Evolutionary conservation across 2,329 filamentous ascomycete species (phyloP).

Genomic region (Ramichloridium luteum): DNA sequence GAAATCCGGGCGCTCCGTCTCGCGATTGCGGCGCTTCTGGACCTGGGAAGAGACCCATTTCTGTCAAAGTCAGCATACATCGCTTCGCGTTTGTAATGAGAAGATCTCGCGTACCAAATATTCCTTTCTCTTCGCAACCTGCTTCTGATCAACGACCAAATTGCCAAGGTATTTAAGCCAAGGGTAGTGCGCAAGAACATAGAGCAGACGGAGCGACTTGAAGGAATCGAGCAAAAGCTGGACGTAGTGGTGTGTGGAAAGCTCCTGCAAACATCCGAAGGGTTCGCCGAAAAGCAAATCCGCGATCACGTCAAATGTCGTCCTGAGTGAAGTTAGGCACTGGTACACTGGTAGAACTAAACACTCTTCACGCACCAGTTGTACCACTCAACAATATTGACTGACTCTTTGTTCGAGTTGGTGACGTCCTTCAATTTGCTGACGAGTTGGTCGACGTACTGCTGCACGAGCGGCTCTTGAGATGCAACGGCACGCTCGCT

Average conservation of each 20-base stretch:
- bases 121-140: constrained; percentile 13
- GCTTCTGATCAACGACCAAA: constrained; percentile 12
- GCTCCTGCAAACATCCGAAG: constrained; percentile 19
- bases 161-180: constrained; percentile 12
- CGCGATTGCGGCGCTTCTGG: constrained; percentile 17
- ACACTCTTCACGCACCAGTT: too few relatives aligned
- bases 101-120: too few relatives aligned
- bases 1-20: constrained; percentile 30
- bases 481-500: constrained; percentile 30
- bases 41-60: constrained; percentile 17
- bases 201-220: constrained; percentile 17
- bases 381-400: constrained; percentile 23
- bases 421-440: constrained; percentile 23
- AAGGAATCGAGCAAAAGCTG: constrained; percentile 15
- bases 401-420: constrained; percentile 6
- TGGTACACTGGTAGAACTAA: too few relatives aligned
- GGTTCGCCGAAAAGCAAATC: constrained; percentile 18
- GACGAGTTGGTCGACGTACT: constrained; percentile 30
- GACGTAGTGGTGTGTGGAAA: constrained; percentile 19
- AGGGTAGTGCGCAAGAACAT: constrained; percentile 19
- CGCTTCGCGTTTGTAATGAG: too few relatives aligned
- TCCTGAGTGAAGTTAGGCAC: too few relatives aligned
- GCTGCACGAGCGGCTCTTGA: constrained; percentile 29
- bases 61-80: too few relatives aligned
- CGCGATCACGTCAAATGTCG: constrained; percentile 16